Evolutionary conservation across 192 early-diverging fungal species (phyloP).

Genomic region (Entophlyctis luteolus): DNA sequence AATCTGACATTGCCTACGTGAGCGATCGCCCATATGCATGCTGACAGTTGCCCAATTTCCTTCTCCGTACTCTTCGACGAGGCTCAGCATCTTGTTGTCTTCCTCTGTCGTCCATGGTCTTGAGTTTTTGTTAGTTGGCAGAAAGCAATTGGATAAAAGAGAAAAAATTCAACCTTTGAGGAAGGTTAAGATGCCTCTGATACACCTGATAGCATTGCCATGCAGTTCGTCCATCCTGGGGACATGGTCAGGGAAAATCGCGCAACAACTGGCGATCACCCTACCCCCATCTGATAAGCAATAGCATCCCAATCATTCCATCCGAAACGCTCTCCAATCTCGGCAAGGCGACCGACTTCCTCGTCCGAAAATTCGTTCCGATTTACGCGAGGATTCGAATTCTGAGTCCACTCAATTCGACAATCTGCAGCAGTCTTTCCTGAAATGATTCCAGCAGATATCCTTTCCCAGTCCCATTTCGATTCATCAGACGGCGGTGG

Average conservation of each 20-base stretch:
- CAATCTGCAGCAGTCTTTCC: neutral
- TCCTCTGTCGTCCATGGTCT: constrained; percentile 27
- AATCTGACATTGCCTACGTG: constrained; percentile 5
- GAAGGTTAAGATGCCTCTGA: constrained; percentile 11
- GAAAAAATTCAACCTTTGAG: constrained; percentile 3
- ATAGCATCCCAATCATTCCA: constrained; percentile 14
- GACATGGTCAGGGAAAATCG: neutral
- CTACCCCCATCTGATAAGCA: constrained; percentile 6
- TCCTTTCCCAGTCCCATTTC: neutral
- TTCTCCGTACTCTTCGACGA: constrained; percentile 1
- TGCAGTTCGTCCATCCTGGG: constrained; percentile 4
- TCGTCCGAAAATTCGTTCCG: neutral
- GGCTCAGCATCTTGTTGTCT: neutral
- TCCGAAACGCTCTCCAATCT: neutral
- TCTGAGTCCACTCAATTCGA: neutral
- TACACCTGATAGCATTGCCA: constrained; percentile 20
- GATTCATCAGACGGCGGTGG: neutral
- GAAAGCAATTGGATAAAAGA: neutral
- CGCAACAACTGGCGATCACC: neutral
- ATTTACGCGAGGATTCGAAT: constrained; percentile 1
- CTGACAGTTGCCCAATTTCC: constrained; percentile 13
- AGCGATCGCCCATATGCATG: neutral
- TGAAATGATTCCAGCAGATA: neutral
- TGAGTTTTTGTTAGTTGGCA: neutral
- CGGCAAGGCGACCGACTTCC: neutral